Evolutionary conservation across 1,139 yeast genomes (phyloP), one percentile per base, ranked within the genome.

Genomic region (Maudiozyma humilis): DNA sequence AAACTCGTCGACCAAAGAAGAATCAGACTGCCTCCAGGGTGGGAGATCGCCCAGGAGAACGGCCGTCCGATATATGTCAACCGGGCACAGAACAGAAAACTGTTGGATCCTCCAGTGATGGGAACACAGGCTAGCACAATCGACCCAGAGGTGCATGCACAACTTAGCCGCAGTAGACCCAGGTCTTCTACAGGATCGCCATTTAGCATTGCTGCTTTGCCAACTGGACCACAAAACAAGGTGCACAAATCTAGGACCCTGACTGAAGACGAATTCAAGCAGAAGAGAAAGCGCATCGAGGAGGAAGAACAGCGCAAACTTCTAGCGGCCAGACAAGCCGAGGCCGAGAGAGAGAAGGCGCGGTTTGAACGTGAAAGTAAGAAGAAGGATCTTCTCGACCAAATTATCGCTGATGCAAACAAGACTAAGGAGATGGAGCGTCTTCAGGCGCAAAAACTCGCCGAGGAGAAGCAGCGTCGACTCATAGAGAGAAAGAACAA

Each of bases 321-420:
- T 25, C 55, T 55, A 36, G 47, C 46, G 41, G 57, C 53, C 23
- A 60, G 56, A 32, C 56, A 56, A 42, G 63, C 57, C 36, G 67
- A 59, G 39, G 49, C 54, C 3, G 57, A 60, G 40, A 47, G 49
- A 36, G 35, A 54, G 35, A 57, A 60, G 44, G 49, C 45, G 15
- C 57, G 55, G 44, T 41, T 54, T 31, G 57, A 60, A 14, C 43
- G 44, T 23, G 64, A 59, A 45, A 45, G 50, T 14, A 55, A 54
- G 38, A 55, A 51, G 54, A 43, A 48, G 51, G 47, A 42, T 32
- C 59, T 47, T 52, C 52, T 56, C 44, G 67, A 66, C 47, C 62
- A 63, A 37, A 71, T 72, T 43, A 72, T 71, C 37, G 71, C 63
- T 34, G 68, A 67, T 36, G 75, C 74, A 1, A 66, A 63, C 40